A percentile compares a stretch with the other conserved stretches of the same genome.
These are phyloP conservation scores for Evansstolkia leycettana DNA, from an alignment of 495 filamentous ascomycete genomes.

Conservation along the genomic window DNA sequence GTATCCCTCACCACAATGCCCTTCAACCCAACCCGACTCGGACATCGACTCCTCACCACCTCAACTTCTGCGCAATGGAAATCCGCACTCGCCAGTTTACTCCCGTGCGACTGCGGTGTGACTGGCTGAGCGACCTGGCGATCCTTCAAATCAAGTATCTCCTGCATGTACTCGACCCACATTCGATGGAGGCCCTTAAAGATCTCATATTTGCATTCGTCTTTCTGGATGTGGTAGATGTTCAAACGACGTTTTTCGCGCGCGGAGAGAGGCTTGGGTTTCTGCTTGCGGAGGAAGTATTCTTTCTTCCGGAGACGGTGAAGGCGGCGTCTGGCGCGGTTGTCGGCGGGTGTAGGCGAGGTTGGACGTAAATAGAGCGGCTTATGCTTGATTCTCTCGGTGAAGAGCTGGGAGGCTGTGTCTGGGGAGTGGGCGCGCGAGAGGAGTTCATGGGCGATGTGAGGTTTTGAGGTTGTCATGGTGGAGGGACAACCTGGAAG, in stretches of 20 bases:
- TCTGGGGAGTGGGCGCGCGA: constrained; percentile 60
- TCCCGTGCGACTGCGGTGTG: constrained; percentile 39
- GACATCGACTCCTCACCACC: constrained; percentile 71
- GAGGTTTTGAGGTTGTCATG: constrained; percentile 19
- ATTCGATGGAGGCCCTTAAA: constrained; percentile 66
- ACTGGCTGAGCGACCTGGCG: constrained; percentile 32
- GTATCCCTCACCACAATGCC: constrained; percentile 87
- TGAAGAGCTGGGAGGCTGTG: constrained; percentile 56
- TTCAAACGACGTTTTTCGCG: constrained; percentile 60
- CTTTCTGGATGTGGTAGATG: constrained; percentile 60
- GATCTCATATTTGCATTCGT: constrained; percentile 56
- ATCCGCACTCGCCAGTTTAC: constrained; percentile 69
- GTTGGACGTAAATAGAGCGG: constrained; percentile 69
- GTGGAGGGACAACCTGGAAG: neutral
- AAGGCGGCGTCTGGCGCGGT: constrained; percentile 50
- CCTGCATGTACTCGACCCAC: constrained; percentile 76
- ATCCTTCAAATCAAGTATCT: constrained; percentile 44
- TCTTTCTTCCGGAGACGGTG: constrained; percentile 42
- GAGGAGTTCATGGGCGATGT: constrained; percentile 58
- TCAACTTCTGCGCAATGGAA: constrained; percentile 80
- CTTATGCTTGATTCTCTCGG: constrained; percentile 69
- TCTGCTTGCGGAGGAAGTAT: constrained; percentile 45
- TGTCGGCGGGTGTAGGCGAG: constrained; percentile 46
- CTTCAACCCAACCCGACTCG: constrained; percentile 64
- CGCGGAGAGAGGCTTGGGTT: constrained; percentile 68